Evolutionary conservation across 2,329 filamentous ascomycete genomes (phyloP).

Genomic region (Huntiella omanensis): DNA sequence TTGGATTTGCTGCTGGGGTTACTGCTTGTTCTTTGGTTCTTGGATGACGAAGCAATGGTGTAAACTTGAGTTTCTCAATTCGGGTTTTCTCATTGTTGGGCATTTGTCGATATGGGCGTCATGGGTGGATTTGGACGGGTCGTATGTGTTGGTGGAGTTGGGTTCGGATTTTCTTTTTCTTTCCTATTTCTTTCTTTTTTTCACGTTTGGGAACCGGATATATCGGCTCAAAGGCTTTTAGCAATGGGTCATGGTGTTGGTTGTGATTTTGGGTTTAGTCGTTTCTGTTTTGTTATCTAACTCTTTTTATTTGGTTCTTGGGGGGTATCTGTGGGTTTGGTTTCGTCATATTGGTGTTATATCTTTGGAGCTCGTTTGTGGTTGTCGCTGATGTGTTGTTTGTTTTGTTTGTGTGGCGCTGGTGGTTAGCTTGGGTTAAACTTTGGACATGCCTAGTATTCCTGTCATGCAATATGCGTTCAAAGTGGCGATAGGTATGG

Average conservation of each 20-base stretch:
- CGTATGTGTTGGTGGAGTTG: too few relatives aligned
- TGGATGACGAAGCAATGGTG: too few relatives aligned
- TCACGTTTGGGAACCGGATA: neutral
- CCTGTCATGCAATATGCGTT: neutral
- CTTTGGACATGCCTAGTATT: too few relatives aligned
- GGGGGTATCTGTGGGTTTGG: too few relatives aligned
- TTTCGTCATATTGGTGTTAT: neutral
- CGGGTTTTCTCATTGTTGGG: too few relatives aligned
- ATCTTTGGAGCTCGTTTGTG: neutral
- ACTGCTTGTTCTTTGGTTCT: constrained; percentile 2
- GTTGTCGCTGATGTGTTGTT: neutral
- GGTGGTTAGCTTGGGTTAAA: too few relatives aligned
- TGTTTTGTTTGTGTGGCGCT: neutral
- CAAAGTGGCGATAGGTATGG: neutral
- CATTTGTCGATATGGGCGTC: too few relatives aligned
- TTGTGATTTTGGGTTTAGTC: neutral
- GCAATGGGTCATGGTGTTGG: neutral
- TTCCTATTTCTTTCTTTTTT: constrained; percentile 3
- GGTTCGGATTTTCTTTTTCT: neutral
- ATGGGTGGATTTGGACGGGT: too few relatives aligned
- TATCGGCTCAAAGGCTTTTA: neutral
- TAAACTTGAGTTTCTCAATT: too few relatives aligned
- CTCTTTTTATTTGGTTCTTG: neutral
- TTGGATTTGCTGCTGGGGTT: neutral
- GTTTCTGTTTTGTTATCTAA: neutral